These are phyloP conservation scores for Phytopythium litorale DNA, from an alignment of 352 stramenopile genomes.

Conservation along the genomic window DNA sequence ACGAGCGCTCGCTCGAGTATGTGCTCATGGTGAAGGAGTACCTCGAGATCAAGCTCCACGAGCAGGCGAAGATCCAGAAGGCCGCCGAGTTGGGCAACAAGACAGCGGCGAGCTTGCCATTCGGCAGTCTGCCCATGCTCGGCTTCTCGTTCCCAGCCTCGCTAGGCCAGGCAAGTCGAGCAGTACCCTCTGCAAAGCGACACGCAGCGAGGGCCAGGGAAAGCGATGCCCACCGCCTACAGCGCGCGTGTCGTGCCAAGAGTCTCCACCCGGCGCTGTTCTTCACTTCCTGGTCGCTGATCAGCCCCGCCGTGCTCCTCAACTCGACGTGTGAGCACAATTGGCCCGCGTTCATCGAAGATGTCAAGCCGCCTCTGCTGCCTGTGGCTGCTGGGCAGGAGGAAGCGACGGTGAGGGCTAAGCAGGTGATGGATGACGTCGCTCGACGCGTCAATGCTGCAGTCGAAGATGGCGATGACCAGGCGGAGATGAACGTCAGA, in stretches of 20 bases:
- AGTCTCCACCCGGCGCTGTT: slow-evolving; percentile 80
- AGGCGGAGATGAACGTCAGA: too few relatives aligned
- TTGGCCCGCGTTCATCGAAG: slow-evolving; percentile 70
- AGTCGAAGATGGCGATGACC: not conserved
- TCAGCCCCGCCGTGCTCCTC: slow-evolving; percentile 55
- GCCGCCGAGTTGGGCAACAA: not conserved
- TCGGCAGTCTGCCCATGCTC: not conserved
- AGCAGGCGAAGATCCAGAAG: slow-evolving; percentile 14
- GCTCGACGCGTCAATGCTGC: not conserved
- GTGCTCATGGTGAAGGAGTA: slow-evolving; percentile 47
- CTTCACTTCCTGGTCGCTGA: slow-evolving; percentile 82
- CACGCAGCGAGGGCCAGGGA: not conserved
- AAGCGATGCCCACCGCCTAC: not conserved
- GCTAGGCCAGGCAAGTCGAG: not conserved
- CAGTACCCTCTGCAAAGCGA: not conserved
- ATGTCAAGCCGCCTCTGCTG: slow-evolving; percentile 12
- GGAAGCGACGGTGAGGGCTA: not conserved
- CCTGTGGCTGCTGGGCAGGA: not conserved
- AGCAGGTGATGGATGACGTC: not conserved
- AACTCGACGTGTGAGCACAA: slow-evolving; percentile 80
- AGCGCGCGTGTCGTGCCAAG: slow-evolving; percentile 23
- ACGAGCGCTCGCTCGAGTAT: slow-evolving; percentile 45
- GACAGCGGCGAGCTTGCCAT: not conserved
- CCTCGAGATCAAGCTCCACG: slow-evolving; percentile 46
- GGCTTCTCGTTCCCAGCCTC: not conserved